phyloP scores from a whole-genome alignment of 331 rosid genomes.

The Malus hybrid region DNA sequence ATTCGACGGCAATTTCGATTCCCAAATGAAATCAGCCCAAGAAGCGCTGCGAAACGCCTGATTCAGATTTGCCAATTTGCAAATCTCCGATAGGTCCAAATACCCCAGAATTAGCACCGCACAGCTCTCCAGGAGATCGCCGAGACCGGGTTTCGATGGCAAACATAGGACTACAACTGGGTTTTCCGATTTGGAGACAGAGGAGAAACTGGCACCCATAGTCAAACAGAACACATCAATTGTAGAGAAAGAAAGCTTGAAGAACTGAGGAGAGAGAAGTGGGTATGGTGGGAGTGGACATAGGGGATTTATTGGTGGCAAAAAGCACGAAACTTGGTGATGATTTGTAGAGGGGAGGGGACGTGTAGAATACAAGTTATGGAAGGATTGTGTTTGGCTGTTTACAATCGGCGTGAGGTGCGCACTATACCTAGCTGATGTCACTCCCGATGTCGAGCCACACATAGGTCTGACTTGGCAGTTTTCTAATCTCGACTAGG shows the following conservation, averaged over 20 bases:
- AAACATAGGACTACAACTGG: slow-evolving; percentile 8
- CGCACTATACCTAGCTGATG: slow-evolving; percentile 81
- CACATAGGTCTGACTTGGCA: slow-evolving; percentile 50
- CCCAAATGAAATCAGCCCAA: slow-evolving; percentile 84
- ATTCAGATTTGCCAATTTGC: slow-evolving; percentile 53
- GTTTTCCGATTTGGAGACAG: slow-evolving; percentile 15
- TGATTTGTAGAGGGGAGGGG: too few species aligned
- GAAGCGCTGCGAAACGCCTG: slow-evolving; percentile 80
- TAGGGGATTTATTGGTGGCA: neutral
- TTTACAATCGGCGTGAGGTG: slow-evolving; percentile 76
- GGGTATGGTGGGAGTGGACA: neutral
- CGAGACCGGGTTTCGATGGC: neutral
- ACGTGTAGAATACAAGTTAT: too few species aligned
- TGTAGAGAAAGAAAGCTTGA: neutral
- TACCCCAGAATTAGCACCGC: slow-evolving; percentile 47
- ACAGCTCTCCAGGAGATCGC: slow-evolving; percentile 70
- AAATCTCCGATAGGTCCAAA: slow-evolving; percentile 72
- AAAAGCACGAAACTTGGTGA: neutral
- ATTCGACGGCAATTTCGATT: slow-evolving; percentile 71
- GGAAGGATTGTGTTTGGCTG: slow-evolving; percentile 10
- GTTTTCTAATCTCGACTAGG: slow-evolving; percentile 69
- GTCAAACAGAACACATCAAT: neutral
- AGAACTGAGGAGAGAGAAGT: neutral
- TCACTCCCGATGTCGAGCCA: slow-evolving; percentile 83
- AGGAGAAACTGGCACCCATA: slow-evolving; percentile 56